A percentile compares a stretch with the other conserved stretches of the same genome.
Conservation (phyloP, 2,329 filamentous ascomycete species). For the Trichoderma gracile region DNA sequence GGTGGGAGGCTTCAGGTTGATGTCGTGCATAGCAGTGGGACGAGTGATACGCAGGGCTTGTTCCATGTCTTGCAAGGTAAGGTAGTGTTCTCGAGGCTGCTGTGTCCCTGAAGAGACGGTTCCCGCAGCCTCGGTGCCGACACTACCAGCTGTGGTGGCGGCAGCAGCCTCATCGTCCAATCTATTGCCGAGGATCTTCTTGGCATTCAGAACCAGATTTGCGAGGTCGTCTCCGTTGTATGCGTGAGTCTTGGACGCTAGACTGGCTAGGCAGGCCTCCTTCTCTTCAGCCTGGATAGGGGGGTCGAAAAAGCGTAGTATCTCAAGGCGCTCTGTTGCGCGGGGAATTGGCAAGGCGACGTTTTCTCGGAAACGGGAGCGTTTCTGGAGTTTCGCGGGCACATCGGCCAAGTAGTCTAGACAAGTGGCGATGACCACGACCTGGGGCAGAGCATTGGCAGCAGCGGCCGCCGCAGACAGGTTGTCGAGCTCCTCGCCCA, state of each 20-base stretch:
- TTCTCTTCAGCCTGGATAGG: conserved; percentile 49
- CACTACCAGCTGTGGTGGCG: background rate
- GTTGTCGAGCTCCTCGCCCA: conserved; percentile 58
- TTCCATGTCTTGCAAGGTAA: conserved; percentile 56
- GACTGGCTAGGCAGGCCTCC: conserved; percentile 55
- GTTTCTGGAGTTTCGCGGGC: conserved; percentile 65
- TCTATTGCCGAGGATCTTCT: conserved; percentile 33
- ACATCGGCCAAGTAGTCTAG: conserved; percentile 70
- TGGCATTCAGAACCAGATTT: conserved; percentile 54
- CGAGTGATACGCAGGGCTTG: conserved; percentile 67
- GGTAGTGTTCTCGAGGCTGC: conserved; percentile 33
- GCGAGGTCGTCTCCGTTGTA: conserved; percentile 78
- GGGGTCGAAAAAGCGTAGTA: conserved; percentile 62
- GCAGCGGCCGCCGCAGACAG: conserved; percentile 46
- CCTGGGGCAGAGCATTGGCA: conserved; percentile 49
- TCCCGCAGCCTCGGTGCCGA: conserved; percentile 10
- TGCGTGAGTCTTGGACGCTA: conserved; percentile 79
- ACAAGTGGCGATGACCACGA: conserved; percentile 75
- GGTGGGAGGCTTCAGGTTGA: conserved; percentile 84
- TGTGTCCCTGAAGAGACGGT: background rate
- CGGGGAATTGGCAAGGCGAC: conserved; percentile 79
- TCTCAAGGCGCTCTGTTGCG: conserved; percentile 67
- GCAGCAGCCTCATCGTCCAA: conserved; percentile 30
- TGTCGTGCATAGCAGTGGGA: conserved; percentile 84
- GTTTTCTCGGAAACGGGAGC: conserved; percentile 64